phyloP scores from a whole-genome alignment of 1,284 basidiomycete genomes.

The Calocybe gambosa region DNA sequence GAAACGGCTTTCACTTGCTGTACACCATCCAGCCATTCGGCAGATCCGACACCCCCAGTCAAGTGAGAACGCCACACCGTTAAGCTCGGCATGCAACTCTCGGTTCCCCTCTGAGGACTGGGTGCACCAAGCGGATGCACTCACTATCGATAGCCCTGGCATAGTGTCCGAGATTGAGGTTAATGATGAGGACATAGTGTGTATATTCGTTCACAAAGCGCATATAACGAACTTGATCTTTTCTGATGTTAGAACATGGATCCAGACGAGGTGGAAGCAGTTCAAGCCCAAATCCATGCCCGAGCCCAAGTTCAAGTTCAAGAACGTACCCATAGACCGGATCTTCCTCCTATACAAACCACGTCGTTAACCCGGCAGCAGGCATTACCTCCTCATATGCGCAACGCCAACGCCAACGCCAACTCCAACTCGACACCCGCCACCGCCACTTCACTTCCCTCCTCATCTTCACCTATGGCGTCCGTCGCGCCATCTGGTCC shows the following conservation, averaged over 20 bases:
- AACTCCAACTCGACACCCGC: neutral
- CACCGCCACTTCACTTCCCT: neutral
- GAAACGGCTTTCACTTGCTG: constrained; percentile 51
- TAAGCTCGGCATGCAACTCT: constrained; percentile 27
- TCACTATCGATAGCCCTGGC: constrained; percentile 54
- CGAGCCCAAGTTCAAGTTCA: constrained; percentile 3
- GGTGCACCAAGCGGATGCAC: constrained; percentile 55
- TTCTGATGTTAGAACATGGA: constrained; percentile 21
- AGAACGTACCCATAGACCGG: constrained; percentile 11
- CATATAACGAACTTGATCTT: no score
- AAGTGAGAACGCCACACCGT: constrained; percentile 6
- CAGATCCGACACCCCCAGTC: constrained; percentile 3
- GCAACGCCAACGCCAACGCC: constrained; percentile 10
- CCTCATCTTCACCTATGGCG: constrained; percentile 5
- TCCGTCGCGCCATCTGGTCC: constrained; percentile 19
- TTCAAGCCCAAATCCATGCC: no score
- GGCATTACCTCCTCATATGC: no score
- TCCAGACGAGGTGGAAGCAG: constrained; percentile 16
- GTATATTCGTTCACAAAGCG: constrained; percentile 12
- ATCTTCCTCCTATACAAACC: constrained; percentile 20
- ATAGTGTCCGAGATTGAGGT: constrained; percentile 14
- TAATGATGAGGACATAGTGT: constrained; percentile 32
- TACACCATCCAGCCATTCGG: constrained; percentile 8
- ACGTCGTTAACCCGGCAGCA: constrained; percentile 4
- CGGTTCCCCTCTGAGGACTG: constrained; percentile 53